Evolutionary conservation across 1,284 basidiomycete genomes (phyloP), one percentile per base, ranked within the genome.

Genomic region (Cryptococcus jaspeensis): DNA sequence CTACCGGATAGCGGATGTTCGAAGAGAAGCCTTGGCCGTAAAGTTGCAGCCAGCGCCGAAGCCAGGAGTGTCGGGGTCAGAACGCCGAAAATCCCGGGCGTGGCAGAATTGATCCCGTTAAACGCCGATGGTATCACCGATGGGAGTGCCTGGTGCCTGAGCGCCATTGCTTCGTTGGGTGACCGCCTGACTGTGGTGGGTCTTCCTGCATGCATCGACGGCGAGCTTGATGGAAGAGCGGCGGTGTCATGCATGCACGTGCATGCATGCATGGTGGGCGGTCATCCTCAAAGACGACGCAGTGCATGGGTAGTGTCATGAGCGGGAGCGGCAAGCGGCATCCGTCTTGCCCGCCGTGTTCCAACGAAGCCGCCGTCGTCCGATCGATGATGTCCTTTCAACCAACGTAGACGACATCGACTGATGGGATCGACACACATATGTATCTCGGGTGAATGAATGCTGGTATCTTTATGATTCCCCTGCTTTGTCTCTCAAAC

Each of bases 1-100:
- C 58, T 59, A 59, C 58, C 55, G 43, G 45, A 44, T 59, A 45
- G 36, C 16, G 40, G 28, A 32, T 32, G 28, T 32, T 32, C n/a
- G 9, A 25, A 57, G 28, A 43, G n/a, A 43, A 57, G 52, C 25
- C 50, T 43, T 32, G 5, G 28, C 28, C 28, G 9, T 52, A 46
- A 56, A 46, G 39, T 20, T 41, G 40, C 38, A 39, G 12, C 28
- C 28, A 32, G 28, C 28, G 28, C 28, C 9, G 28, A 9, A 9
- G 9, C 28, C 28, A 11, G 11, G 38, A 39, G n/a, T 12, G 38
- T n/a, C 12, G n/a, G 38, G 12, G 38, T 12, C 12, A 43, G 8
- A n/a, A n/a, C n/a, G n/a, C n/a, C n/a, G n/a, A n/a, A n/a, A n/a
- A n/a, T n/a, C n/a, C n/a, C n/a, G n/a, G n/a, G n/a, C n/a, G 43